These are phyloP conservation scores for Pythium folliculosum DNA, from an alignment of 352 stramenopile genomes.

Conservation along the genomic window DNA sequence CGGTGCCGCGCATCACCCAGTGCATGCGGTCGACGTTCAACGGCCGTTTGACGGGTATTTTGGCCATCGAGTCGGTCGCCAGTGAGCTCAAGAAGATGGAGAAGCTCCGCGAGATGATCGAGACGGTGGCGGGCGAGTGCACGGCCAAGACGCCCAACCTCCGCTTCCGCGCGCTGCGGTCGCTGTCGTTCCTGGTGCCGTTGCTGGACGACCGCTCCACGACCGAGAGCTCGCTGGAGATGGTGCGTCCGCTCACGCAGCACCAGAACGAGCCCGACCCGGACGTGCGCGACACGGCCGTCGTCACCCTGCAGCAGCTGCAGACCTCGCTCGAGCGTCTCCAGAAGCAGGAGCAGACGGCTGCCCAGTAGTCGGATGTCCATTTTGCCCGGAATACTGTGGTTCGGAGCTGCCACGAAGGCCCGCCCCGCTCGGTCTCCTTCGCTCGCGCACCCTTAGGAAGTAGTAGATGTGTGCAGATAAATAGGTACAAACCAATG, in stretches of 20 bases:
- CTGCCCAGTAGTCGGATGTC: conserved; percentile 7
- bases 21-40: conserved; percentile 81
- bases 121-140: conserved; percentile 72
- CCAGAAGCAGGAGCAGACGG: background rate
- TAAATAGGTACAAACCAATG: conserved; percentile 13
- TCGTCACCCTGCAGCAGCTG: conserved; percentile 53
- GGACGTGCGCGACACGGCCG: conserved; percentile 75
- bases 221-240: conserved; percentile 74
- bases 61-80: conserved; percentile 68
- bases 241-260: conserved; percentile 63
- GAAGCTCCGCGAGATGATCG: conserved; percentile 67
- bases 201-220: conserved; percentile 65
- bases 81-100: conserved; percentile 62
- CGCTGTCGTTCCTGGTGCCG: conserved; percentile 62
- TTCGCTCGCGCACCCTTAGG: background rate
- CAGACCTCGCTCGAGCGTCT: conserved; percentile 36
- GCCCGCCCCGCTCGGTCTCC: background rate
- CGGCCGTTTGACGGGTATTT: conserved; percentile 62
- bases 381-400: background rate
- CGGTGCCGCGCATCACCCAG: conserved; percentile 52
- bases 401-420: background rate
- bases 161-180: conserved; percentile 78
- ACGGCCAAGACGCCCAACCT: conserved; percentile 80
- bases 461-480: conserved; percentile 21
- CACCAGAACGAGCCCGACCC: conserved; percentile 67